Conservation (phyloP, 2,329 filamentous ascomycete genomes). For the Diaporthe sp. region DNA sequence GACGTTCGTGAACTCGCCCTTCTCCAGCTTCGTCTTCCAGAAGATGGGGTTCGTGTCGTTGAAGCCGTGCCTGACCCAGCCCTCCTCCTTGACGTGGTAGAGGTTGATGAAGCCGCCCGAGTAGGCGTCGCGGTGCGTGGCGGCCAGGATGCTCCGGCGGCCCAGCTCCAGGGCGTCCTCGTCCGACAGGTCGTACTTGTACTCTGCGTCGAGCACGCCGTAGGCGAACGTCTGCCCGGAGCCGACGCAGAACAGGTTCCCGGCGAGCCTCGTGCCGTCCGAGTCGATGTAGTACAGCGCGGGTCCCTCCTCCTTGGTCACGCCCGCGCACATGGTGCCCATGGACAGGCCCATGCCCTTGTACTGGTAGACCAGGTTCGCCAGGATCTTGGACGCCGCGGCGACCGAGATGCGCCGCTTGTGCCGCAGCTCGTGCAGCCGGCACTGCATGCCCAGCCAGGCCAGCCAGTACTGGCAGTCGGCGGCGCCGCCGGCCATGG, state of each 20-base stretch:
- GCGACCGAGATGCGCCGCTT: constrained; percentile 99
- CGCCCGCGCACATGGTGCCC: constrained; percentile 99
- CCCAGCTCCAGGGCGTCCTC: constrained; percentile 93
- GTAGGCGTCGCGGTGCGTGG: constrained; percentile 97
- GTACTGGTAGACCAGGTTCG: constrained; percentile 98
- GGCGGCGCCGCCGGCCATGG: constrained; percentile 98
- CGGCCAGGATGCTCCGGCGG: constrained; percentile 90
- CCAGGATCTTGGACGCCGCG: constrained; percentile 96
- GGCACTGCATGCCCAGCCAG: constrained; percentile 98
- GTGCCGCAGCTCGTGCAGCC: constrained; percentile 98
- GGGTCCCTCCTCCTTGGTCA: constrained; percentile 93
- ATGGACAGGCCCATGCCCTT: constrained; percentile 99
- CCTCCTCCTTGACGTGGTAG: constrained; percentile 98
- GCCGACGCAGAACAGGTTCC: constrained; percentile 98
- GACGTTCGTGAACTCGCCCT: constrained; percentile 98
- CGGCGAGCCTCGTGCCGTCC: constrained; percentile 90
- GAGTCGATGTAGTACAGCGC: constrained; percentile 99
- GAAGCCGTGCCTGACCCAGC: constrained; percentile 99
- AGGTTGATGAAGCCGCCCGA: constrained; percentile 98
- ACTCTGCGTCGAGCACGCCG: constrained; percentile 96
- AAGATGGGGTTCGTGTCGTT: constrained; percentile 98
- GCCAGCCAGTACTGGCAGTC: constrained; percentile 99
- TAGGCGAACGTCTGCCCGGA: constrained; percentile 99
- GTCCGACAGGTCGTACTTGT: constrained; percentile 86
- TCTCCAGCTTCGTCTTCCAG: constrained; percentile 99